Evolutionary conservation across 352 stramenopile genomes (phyloP), one percentile per base, ranked within the genome.

Genomic region (Salisapilia sapeloensis): DNA sequence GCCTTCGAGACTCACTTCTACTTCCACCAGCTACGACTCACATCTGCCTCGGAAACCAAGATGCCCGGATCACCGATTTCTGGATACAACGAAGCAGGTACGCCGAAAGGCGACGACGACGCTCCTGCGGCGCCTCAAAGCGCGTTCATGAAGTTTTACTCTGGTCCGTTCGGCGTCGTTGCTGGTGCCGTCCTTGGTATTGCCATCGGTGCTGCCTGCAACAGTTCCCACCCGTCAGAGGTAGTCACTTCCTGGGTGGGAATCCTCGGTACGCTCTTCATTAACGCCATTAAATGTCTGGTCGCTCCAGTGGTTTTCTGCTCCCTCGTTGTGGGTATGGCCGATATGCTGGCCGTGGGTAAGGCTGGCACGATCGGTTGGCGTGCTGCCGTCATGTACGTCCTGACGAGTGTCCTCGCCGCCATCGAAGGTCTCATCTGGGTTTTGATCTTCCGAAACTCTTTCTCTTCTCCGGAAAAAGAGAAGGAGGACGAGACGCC

Each of bases 241-340:
- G 39, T 31, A n/a, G 40, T 48, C 14, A 40, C 40, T 26, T 52
- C 44, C 2, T 70, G 59, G 59, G 46, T 70, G 29, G 48, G 38
- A 26, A 45, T 48, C 10, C 46, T 47, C 6, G 59, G 59, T 27
- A 38, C 37, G 2, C 57, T 74, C 28, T 74, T 74, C 41, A 52
- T 74, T 25, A 53, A 53, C 31, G 59, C 56, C 4, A 33, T 74
- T 27, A 51, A 59, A 28, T 74, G 59, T 5, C 33, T 70, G 28
- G 53, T 74, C 27, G 44, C 48, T 4, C 53, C 54, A 2, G 17
- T 70, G 16, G 53, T 74, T 17, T 70, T 74, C 35, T 56, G 43
- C 13, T 58, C 48, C 2, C 37, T 72, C 17, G 46, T 63, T 16
- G 52, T 60, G 28, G 56, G 43, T 17, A 56, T 70, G 38, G 46